phyloP scores from a whole-genome alignment of 495 filamentous ascomycete species.

The Hyaloscypha variabilis region DNA sequence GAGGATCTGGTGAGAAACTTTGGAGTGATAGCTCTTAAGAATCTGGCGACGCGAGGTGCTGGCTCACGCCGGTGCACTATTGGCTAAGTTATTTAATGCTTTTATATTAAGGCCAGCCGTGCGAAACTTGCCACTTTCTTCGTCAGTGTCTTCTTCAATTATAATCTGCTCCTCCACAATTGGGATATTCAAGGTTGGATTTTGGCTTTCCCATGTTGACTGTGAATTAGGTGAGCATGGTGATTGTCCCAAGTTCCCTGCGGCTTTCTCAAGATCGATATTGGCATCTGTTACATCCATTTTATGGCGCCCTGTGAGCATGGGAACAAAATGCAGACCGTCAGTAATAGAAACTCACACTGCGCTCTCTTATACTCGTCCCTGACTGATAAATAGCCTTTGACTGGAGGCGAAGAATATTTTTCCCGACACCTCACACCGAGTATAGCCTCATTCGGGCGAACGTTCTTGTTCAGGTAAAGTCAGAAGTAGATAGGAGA shows the following conservation, averaged over 20 bases:
- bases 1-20: background rate
- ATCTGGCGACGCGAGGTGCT: background rate
- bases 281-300: background rate
- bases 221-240: constrained; percentile 15
- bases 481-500: background rate
- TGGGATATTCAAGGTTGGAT: constrained; percentile 2
- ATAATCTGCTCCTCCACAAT: constrained; percentile 3
- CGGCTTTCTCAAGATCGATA: constrained; percentile 15
- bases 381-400: background rate
- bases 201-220: constrained; percentile 20
- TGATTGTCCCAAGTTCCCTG: background rate
- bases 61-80: background rate
- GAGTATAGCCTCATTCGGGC: constrained; percentile 10
- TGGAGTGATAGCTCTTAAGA: constrained; percentile 4
- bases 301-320: background rate
- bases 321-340: background rate
- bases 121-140: constrained; percentile 13
- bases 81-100: background rate
- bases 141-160: constrained; percentile 7
- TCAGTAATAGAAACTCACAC: background rate
- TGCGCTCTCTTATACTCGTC: background rate
- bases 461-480: background rate
- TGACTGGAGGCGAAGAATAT: background rate
- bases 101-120: background rate
- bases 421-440: background rate